A percentile compares a stretch with the other conserved stretches of the same genome.
phyloP scores from a whole-genome alignment of 2,329 filamentous ascomycete genomes.

The Aspergillus sp. region DNA sequence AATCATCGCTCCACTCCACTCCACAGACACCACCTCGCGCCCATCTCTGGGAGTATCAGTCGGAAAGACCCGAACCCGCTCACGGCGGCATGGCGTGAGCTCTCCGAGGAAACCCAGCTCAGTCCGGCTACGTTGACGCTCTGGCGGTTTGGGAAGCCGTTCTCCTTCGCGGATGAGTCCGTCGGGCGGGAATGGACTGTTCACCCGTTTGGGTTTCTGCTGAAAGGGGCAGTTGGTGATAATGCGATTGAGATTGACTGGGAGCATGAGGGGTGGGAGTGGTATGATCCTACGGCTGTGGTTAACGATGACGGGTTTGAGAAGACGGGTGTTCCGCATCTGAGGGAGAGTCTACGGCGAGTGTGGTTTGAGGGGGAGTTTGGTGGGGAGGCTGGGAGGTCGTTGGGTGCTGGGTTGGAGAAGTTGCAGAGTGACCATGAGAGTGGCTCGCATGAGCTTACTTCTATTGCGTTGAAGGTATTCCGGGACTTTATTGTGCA shows the following conservation, averaged over 20 bases:
- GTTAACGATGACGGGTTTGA: constrained; percentile 46
- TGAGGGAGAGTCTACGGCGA: constrained; percentile 58
- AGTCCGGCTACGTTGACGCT: constrained; percentile 48
- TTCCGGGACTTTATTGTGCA: constrained; percentile 48
- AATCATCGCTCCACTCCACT: not conserved
- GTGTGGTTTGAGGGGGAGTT: constrained; percentile 61
- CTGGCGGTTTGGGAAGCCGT: constrained; percentile 59
- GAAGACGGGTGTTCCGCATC: constrained; percentile 54
- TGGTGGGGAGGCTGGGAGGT: constrained; percentile 45
- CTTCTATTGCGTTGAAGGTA: constrained; percentile 51
- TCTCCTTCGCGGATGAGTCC: constrained; percentile 54
- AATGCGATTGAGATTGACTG: constrained; percentile 57
- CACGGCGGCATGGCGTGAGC: constrained; percentile 61
- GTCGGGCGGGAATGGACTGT: constrained; percentile 62
- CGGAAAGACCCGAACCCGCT: constrained; percentile 52
- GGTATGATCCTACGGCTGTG: constrained; percentile 56
- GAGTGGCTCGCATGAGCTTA: constrained; percentile 61
- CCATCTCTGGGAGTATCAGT: constrained; percentile 64
- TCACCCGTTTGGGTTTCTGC: constrained; percentile 58
- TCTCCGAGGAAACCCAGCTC: constrained; percentile 62
- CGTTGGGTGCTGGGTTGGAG: constrained; percentile 50
- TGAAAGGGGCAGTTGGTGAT: constrained; percentile 42
- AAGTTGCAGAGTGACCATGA: constrained; percentile 56
- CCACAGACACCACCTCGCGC: constrained; percentile 53
- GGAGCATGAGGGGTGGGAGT: constrained; percentile 62